Conservation (phyloP, 1,284 basidiomycete species). For the Anthracocystis walkeri region DNA sequence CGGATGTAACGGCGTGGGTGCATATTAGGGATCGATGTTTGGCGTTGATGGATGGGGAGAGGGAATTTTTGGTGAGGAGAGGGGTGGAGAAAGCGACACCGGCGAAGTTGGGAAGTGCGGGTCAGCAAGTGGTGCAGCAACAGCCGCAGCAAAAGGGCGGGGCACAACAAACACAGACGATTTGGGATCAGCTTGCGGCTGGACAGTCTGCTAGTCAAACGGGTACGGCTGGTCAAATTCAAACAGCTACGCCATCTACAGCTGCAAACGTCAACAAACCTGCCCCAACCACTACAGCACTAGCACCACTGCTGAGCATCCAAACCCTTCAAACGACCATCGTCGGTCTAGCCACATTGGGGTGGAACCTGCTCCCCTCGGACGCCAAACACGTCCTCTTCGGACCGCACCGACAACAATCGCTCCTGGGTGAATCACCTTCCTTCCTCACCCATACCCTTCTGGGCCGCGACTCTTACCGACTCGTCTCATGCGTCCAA, state of each 20-base stretch:
- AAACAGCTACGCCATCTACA: not conserved
- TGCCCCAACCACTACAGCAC: not conserved
- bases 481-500: not conserved
- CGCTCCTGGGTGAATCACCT: slow-evolving; percentile 27
- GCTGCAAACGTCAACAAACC: not conserved
- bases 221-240: not conserved
- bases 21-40: slow-evolving; percentile 47
- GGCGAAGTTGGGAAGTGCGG: not conserved
- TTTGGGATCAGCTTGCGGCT: slow-evolving; percentile 46
- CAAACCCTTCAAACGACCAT: slow-evolving; percentile 2
- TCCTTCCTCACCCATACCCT: slow-evolving; percentile 11
- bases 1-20: slow-evolving; percentile 43
- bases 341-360: slow-evolving; percentile 4
- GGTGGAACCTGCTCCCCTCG: slow-evolving; percentile 29
- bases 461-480: slow-evolving; percentile 15
- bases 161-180: slow-evolving; percentile 16
- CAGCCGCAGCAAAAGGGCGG: slow-evolving; percentile 18
- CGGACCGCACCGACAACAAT: slow-evolving; percentile 33
- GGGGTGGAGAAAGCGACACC: slow-evolving; percentile 8
- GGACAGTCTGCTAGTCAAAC: slow-evolving; percentile 22
- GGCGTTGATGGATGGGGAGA: slow-evolving; percentile 29
- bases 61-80: slow-evolving; percentile 29
- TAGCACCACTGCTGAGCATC: slow-evolving; percentile 10
- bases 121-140: slow-evolving; percentile 2
- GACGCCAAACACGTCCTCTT: slow-evolving; percentile 60